Evolutionary conservation across 331 rosid species (phyloP).

Genomic region (Stylosanthes scabra): DNA sequence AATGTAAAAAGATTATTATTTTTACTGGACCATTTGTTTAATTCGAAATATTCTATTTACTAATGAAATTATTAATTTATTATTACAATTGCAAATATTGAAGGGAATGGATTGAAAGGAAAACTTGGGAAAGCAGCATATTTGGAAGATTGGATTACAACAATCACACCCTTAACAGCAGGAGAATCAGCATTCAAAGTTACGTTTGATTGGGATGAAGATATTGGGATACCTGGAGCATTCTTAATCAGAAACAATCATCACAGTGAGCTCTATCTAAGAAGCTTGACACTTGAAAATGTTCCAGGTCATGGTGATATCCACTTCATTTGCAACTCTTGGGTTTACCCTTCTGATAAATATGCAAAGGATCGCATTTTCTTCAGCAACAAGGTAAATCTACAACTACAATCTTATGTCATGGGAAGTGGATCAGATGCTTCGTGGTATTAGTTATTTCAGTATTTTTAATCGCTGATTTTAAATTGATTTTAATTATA

Average conservation of each 20-base stretch:
- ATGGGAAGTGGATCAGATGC: background rate
- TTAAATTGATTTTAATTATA: too few relatives aligned
- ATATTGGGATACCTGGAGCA: constrained; percentile 70
- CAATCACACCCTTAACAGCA: constrained; percentile 50
- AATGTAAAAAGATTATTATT: too few relatives aligned
- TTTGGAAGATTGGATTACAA: constrained; percentile 68
- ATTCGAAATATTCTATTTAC: too few relatives aligned
- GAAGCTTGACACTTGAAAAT: constrained; percentile 61
- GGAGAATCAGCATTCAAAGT: constrained; percentile 60
- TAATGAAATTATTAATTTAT: too few relatives aligned
- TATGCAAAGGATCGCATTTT: constrained; percentile 66
- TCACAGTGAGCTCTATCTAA: constrained; percentile 70
- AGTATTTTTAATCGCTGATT: too few relatives aligned
- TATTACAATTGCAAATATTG: background rate
- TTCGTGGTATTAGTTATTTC: background rate
- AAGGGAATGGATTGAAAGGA: constrained; percentile 57
- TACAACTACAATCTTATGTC: background rate
- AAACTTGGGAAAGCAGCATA: constrained; percentile 66
- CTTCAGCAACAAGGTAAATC: constrained; percentile 70
- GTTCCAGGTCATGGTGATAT: constrained; percentile 64
- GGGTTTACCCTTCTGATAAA: constrained; percentile 72
- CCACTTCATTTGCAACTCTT: constrained; percentile 81
- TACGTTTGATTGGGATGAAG: constrained; percentile 66
- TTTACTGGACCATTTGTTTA: too few relatives aligned
- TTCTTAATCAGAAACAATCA: constrained; percentile 67